A percentile compares a stretch with the other conserved stretches of the same genome.
phyloP scores from a whole-genome alignment of 2,329 filamentous ascomycete species.

The Xylaria sp. region DNA sequence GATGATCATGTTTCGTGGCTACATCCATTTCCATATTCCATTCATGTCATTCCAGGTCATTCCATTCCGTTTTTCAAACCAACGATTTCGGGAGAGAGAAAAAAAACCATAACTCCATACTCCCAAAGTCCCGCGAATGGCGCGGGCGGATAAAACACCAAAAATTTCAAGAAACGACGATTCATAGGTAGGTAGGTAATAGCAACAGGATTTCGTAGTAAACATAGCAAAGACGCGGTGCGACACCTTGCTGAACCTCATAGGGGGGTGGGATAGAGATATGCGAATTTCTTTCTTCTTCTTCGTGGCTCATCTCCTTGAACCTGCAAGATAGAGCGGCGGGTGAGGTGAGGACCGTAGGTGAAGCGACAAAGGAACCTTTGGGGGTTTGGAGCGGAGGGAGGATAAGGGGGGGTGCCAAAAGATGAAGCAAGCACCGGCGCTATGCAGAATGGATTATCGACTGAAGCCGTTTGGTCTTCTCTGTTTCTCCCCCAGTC shows the following conservation, averaged over 20 bases:
- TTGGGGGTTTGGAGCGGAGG: too few species aligned
- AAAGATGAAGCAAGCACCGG: constrained; percentile 16
- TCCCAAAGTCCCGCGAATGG: constrained; percentile 9
- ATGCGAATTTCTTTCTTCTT: constrained; percentile 1
- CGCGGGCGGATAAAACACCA: constrained; percentile 3
- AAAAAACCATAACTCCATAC: constrained; percentile 13
- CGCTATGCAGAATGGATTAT: constrained; percentile 21
- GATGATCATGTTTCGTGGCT: constrained; percentile 6
- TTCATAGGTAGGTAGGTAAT: not conserved
- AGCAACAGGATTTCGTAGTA: not conserved
- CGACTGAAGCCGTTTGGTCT: constrained; percentile 4
- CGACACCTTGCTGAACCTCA: constrained; percentile 9
- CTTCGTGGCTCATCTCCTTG: constrained; percentile 8
- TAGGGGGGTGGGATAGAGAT: constrained; percentile 3
- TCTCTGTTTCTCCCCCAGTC: constrained; percentile 1
- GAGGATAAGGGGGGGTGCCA: constrained; percentile 2
- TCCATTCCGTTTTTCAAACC: constrained; percentile 14
- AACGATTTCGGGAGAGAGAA: constrained; percentile 1
- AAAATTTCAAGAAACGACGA: not conserved
- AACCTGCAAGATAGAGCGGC: constrained; percentile 16
- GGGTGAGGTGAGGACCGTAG: not conserved
- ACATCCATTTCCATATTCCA: not conserved
- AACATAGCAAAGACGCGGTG: constrained; percentile 5
- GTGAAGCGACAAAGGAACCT: constrained; percentile 10
- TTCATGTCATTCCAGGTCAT: not conserved